These are phyloP conservation scores for Mercurialis annua DNA, from an alignment of 345 rosid species.

Conservation along the genomic window DNA sequence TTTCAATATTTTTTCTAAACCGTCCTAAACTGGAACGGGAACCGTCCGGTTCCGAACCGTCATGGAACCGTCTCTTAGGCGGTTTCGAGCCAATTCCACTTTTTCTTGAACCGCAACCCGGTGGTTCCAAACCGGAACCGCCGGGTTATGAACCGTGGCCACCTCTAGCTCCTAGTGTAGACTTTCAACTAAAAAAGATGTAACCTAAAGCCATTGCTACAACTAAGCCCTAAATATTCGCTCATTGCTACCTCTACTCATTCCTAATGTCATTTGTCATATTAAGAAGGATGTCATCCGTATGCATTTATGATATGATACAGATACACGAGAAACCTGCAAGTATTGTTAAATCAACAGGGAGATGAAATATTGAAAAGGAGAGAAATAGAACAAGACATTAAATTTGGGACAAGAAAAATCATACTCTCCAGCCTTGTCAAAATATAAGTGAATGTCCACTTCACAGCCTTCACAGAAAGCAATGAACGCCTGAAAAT, in stretches of 20 bases:
- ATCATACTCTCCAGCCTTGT: conserved; percentile 94
- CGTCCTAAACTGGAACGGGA: no score
- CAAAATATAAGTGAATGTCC: conserved; percentile 73
- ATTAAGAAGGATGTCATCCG: not conserved
- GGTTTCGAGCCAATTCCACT: no score
- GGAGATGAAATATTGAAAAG: conserved; percentile 9
- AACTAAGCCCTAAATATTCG: not conserved
- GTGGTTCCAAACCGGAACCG: no score
- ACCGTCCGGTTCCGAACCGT: no score
- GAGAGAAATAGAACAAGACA: not conserved
- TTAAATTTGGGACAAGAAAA: conserved; percentile 1
- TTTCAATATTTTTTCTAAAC: no score
- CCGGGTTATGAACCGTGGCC: no score
- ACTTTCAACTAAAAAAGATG: not conserved
- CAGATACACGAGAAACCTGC: conserved; percentile 1
- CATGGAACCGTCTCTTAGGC: no score
- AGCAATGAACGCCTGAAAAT: conserved; percentile 77
- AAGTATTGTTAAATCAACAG: not conserved
- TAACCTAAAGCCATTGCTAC: not conserved
- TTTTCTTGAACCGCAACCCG: no score
- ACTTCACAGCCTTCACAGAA: conserved; percentile 90
- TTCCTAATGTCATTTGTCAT: not conserved
- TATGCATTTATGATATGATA: not conserved
- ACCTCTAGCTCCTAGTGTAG: no score
- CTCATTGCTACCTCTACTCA: not conserved